These are phyloP conservation scores for Blastobotrys arbuscula DNA, from an alignment of 1,139 yeast genomes.

Conservation along the genomic window DNA sequence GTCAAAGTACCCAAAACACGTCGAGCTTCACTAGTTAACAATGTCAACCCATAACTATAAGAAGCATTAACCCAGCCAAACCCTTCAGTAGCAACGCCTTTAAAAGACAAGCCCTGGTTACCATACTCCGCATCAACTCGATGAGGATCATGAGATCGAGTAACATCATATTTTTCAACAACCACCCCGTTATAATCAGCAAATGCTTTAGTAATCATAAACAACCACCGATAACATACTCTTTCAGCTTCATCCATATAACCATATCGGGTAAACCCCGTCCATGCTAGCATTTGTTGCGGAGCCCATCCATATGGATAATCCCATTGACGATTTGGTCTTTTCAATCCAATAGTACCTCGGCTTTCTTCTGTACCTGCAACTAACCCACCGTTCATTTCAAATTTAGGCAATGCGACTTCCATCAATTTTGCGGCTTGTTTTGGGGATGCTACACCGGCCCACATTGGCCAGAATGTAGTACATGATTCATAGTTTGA, in stretches of 20 bases:
- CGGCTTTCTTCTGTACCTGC: constrained; percentile 78
- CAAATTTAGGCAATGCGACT: constrained; percentile 63
- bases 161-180: constrained; percentile 92
- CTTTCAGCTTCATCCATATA: constrained; percentile 61
- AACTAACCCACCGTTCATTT: constrained; percentile 82
- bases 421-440: constrained; percentile 65
- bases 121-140: constrained; percentile 96
- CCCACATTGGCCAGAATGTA: constrained; percentile 89
- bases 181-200: constrained; percentile 94
- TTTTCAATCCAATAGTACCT: constrained; percentile 60
- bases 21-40: constrained; percentile 60
- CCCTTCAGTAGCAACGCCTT: constrained; percentile 94
- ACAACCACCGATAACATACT: constrained; percentile 81
- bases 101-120: constrained; percentile 88
- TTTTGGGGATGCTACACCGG: constrained; percentile 63
- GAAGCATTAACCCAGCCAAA: constrained; percentile 94
- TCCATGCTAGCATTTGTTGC: constrained; percentile 94
- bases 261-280: constrained; percentile 73
- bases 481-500: constrained; percentile 82
- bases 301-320: constrained; percentile 99
- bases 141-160: constrained; percentile 78
- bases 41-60: constrained; percentile 67
- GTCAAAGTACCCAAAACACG: constrained; percentile 81
- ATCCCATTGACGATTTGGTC: constrained; percentile 96
- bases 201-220: constrained; percentile 84